These are phyloP conservation scores for Jackrogersella minutella DNA, from an alignment of 495 filamentous ascomycete species.

Conservation along the genomic window DNA sequence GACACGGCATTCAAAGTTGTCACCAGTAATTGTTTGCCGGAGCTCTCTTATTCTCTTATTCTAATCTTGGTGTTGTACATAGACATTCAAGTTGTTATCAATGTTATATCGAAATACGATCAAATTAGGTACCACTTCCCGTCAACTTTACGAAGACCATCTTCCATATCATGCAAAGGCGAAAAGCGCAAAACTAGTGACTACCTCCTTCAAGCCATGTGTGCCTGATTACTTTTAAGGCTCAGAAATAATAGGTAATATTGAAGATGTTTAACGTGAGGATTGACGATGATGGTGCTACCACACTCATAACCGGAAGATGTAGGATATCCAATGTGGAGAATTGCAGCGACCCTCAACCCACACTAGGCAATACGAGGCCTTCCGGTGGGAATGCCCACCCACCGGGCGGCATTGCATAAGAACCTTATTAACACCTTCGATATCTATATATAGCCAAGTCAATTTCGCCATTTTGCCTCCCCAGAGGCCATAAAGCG, in stretches of 20 bases:
- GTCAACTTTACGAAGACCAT: neutral
- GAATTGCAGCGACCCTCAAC: constrained; percentile 6
- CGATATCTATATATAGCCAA: constrained; percentile 3
- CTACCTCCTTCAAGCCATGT: neutral
- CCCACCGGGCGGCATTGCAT: neutral
- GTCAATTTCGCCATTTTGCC: constrained; percentile 12
- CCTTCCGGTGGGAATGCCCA: constrained; percentile 12
- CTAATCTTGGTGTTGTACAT: neutral
- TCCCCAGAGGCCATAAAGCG: constrained; percentile 6
- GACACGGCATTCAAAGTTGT: neutral
- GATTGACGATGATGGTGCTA: neutral
- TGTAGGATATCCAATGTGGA: constrained; percentile 25
- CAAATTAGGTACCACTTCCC: neutral
- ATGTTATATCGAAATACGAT: neutral
- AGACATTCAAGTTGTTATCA: neutral
- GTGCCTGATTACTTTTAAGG: neutral
- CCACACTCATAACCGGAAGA: constrained; percentile 12
- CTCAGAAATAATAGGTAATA: neutral
- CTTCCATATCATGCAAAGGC: neutral
- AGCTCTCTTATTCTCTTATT: neutral
- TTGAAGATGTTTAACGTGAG: constrained; percentile 8
- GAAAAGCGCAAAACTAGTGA: neutral
- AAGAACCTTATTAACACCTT: neutral
- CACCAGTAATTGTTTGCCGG: neutral
- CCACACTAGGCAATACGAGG: constrained; percentile 22